Percentiles rank a stretch among this genome's conserved stretches.
Conservation (phyloP, 192 early-diverging fungal species). For the Phlyctochytrium arcticum region DNA sequence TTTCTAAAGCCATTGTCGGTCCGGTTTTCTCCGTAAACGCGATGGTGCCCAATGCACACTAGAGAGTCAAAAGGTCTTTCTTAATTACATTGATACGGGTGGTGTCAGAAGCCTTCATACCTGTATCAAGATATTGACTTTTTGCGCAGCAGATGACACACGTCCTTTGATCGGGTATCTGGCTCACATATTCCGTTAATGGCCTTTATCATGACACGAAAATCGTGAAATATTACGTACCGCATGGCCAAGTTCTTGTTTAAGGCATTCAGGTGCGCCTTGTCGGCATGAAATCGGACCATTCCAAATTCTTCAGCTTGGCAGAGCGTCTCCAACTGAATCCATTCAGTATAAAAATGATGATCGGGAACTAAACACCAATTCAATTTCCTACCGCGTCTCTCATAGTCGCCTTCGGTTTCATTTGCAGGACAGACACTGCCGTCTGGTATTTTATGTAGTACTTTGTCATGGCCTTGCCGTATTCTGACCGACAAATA, state of each 20-base stretch:
- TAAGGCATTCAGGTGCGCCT: constrained; percentile 37
- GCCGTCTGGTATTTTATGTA: constrained; percentile 43
- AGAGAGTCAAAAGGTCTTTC: neutral
- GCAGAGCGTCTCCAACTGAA: constrained; percentile 39
- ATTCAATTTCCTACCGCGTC: neutral
- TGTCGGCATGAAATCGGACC: constrained; percentile 41
- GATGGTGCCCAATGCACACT: constrained; percentile 36
- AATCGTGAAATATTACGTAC: constrained; percentile 1
- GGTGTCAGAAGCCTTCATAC: constrained; percentile 17
- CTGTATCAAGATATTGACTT: constrained; percentile 53
- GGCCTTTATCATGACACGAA: neutral
- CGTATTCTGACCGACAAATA: constrained; percentile 29
- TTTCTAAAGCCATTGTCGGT: constrained; percentile 13
- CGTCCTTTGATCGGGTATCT: constrained; percentile 36
- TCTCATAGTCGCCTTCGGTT: neutral
- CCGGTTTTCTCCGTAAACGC: constrained; percentile 25
- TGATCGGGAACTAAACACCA: constrained; percentile 1
- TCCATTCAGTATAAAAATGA: neutral
- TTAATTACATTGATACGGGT: neutral
- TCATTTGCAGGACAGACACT: constrained; percentile 8
- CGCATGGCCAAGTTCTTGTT: constrained; percentile 34
- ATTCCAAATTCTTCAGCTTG: constrained; percentile 44
- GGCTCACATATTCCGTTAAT: neutral
- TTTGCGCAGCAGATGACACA: constrained; percentile 34
- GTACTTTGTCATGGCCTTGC: constrained; percentile 42